Percentiles rank a stretch among this genome's conserved stretches.
Evolutionary conservation across 2,329 filamentous ascomycete species (phyloP).

Genomic region (Cephalotrichum gorgonifer): DNA sequence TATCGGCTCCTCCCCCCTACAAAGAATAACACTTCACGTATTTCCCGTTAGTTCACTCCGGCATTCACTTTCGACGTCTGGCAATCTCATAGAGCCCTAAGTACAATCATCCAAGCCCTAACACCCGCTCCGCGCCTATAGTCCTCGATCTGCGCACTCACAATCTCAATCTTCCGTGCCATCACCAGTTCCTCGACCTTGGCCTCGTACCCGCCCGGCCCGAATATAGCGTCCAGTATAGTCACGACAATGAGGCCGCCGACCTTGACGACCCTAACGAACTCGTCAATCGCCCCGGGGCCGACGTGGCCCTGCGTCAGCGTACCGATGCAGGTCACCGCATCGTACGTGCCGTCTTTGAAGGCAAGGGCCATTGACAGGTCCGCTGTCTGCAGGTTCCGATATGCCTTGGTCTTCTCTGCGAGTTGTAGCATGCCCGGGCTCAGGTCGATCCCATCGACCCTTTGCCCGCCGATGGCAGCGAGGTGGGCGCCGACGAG

Average conservation of each 20-base stretch:
- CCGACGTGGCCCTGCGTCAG: constrained; percentile 46
- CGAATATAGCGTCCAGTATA: constrained; percentile 38
- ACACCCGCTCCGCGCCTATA: constrained; percentile 20
- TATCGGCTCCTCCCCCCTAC: no score
- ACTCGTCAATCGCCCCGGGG: constrained; percentile 35
- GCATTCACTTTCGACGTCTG: not conserved
- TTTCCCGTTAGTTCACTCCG: not conserved
- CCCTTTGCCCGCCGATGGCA: constrained; percentile 27
- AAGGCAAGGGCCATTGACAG: constrained; percentile 30
- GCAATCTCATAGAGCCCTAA: constrained; percentile 13
- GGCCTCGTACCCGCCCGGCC: constrained; percentile 32
- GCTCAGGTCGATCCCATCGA: constrained; percentile 43
- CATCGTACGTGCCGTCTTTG: constrained; percentile 32
- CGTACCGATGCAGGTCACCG: constrained; percentile 33
- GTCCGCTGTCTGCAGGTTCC: constrained; percentile 31
- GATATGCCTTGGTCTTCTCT: constrained; percentile 34
- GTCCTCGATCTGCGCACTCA: constrained; percentile 19
- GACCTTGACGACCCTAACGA: constrained; percentile 35
- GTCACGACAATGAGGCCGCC: constrained; percentile 39
- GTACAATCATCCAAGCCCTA: constrained; percentile 19
- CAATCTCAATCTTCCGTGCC: constrained; percentile 16
- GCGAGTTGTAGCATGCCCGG: constrained; percentile 43
- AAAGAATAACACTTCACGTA: no score
- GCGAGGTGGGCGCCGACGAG: constrained; percentile 38
- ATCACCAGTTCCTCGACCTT: constrained; percentile 26